Percentiles rank a stretch among this genome's conserved stretches.
phyloP scores from a whole-genome alignment of 768 basidiomycete genomes.

The Coprinopsis sp. region DNA sequence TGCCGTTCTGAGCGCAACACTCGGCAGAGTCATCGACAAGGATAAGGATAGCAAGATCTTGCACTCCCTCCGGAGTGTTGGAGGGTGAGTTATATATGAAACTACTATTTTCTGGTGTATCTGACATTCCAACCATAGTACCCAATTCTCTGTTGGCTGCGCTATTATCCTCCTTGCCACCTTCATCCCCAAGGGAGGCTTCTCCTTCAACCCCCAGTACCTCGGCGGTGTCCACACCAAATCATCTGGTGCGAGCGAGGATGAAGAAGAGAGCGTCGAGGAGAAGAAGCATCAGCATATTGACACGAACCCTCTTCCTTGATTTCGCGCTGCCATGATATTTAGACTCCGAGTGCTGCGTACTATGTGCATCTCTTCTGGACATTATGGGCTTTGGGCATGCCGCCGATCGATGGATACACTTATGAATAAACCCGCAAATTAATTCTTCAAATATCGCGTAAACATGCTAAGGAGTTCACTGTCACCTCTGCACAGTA shows the following conservation, averaged over 20 bases:
- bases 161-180: conserved; percentile 25
- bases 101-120: background rate
- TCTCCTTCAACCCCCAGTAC: conserved; percentile 28
- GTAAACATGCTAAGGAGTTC: too few species aligned
- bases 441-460: too few species aligned
- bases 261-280: background rate
- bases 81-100: conserved; percentile 19
- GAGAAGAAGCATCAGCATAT: too few species aligned
- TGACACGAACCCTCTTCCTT: too few species aligned
- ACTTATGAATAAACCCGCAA: too few species aligned
- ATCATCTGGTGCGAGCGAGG: background rate
- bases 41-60: conserved; percentile 21
- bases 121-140: conserved; percentile 9
- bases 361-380: too few species aligned
- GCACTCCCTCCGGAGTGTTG: conserved; percentile 20
- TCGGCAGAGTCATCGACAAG: conserved; percentile 28
- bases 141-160: conserved; percentile 26
- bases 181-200: conserved; percentile 26
- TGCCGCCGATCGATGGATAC: too few species aligned
- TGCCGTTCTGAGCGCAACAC: conserved; percentile 14
- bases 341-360: too few species aligned
- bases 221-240: conserved; percentile 14
- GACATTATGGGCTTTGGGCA: too few species aligned
- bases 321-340: too few species aligned
- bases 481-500: too few species aligned